Conservation (phyloP, 352 stramenopile genomes). For the Plasmopara viticola region DNA sequence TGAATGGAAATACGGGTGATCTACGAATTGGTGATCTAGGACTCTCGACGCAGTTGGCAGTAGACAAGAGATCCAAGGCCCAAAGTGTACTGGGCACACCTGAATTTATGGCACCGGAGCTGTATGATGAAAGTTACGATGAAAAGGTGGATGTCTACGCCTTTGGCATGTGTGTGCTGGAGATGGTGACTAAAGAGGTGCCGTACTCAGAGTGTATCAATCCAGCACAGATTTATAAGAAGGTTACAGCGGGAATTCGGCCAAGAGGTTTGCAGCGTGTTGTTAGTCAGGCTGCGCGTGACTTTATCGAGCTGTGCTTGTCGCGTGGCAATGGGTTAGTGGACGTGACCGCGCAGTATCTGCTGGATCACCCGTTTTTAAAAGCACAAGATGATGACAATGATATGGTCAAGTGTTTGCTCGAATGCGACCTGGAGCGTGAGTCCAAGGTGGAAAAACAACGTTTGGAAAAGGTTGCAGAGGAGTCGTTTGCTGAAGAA, state of each 20-base stretch:
- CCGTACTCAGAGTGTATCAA: conserved; percentile 96
- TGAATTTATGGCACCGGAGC: conserved; percentile 99
- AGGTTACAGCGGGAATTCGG: conserved; percentile 81
- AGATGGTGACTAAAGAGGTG: conserved; percentile 99
- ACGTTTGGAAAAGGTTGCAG: conserved; percentile 41
- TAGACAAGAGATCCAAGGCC: conserved; percentile 69
- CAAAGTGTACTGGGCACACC: conserved; percentile 96
- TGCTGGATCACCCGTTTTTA: conserved; percentile 68
- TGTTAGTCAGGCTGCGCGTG: conserved; percentile 57
- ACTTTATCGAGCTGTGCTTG: conserved; percentile 83
- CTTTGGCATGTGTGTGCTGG: conserved; percentile 99
- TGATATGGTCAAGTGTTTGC: conserved; percentile 67
- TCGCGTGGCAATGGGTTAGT: conserved; percentile 73
- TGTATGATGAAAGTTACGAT: conserved; percentile 98
- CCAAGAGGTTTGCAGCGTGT: conserved; percentile 67
- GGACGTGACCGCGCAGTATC: conserved; percentile 76
- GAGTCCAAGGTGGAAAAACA: conserved; percentile 47
- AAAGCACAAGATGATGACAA: conserved; percentile 74
- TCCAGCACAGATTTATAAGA: conserved; percentile 88
- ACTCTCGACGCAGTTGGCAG: conserved; percentile 77
- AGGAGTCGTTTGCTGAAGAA: conserved; percentile 58
- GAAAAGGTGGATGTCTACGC: conserved; percentile 97
- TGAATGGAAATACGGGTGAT: conserved; percentile 97
- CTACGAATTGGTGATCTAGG: conserved; percentile 97
- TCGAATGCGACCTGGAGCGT: conserved; percentile 59